Evolutionary conservation across 139 green algal genomes (phyloP).

Genomic region (Chlamydomonas asymmetrica): DNA sequence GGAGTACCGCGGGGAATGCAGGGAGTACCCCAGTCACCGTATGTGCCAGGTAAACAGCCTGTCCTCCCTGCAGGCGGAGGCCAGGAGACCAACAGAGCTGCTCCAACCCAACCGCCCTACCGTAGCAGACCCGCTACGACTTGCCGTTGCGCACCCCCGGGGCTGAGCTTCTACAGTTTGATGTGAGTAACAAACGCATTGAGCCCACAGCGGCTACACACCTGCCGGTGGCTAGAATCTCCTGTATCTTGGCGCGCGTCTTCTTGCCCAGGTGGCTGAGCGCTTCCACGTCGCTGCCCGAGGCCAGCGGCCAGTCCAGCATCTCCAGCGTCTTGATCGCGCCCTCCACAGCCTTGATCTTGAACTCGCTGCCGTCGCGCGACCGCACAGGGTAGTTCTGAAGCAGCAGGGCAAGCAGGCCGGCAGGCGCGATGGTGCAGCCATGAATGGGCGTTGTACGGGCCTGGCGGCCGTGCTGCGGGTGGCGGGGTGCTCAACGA

Average conservation of each 20-base stretch:
- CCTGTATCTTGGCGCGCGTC: slow-evolving; percentile 20
- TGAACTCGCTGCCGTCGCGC: slow-evolving; percentile 49
- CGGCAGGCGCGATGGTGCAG: neutral
- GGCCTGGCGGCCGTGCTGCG: too few species aligned
- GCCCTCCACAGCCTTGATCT: slow-evolving; percentile 46
- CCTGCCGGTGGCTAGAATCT: slow-evolving; percentile 42
- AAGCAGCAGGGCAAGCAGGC: neutral
- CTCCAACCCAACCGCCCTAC: too few species aligned
- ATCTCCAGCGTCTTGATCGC: slow-evolving; percentile 27
- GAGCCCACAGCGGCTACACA: neutral
- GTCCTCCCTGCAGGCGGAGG: neutral
- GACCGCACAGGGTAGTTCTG: slow-evolving; percentile 47
- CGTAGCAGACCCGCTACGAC: neutral
- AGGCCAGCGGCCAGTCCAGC: slow-evolving; percentile 27
- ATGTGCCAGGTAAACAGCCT: too few species aligned
- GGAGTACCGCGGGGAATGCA: too few species aligned
- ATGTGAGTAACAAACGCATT: slow-evolving; percentile 14
- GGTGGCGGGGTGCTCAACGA: too few species aligned
- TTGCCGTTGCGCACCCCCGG: neutral
- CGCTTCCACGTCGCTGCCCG: slow-evolving; percentile 16
- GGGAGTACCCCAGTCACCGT: neutral
- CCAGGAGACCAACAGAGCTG: neutral
- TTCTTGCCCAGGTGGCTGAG: slow-evolving; percentile 34
- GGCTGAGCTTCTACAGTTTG: slow-evolving; percentile 18
- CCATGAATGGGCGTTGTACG: neutral